Evolutionary conservation across 1,284 basidiomycete species (phyloP).

Genomic region (Tilletia setariae): DNA sequence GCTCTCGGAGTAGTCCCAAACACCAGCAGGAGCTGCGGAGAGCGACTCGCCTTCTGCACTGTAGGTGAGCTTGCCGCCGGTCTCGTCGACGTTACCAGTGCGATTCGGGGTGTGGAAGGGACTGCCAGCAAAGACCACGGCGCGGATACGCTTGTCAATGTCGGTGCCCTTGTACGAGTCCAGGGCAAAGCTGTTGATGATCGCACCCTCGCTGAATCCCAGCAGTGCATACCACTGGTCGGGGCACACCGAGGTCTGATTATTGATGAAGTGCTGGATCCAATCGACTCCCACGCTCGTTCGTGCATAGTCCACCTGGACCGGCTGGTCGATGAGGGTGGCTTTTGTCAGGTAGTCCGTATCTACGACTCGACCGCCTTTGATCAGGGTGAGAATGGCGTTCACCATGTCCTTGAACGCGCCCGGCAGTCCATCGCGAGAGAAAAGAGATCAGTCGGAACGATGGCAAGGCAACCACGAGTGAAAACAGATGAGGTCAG

Average conservation of each 20-base stretch:
- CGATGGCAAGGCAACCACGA: no score
- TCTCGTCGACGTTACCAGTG: constrained; percentile 8
- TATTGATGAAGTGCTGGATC: background rate
- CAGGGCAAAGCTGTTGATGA: background rate
- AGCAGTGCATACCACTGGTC: background rate
- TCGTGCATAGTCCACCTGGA: background rate
- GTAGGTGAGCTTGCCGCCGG: background rate
- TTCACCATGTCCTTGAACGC: background rate
- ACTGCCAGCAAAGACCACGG: background rate
- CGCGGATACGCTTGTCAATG: background rate
- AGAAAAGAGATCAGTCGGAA: no score
- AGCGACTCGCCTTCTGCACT: background rate
- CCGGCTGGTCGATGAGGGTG: background rate
- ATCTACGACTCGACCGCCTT: background rate
- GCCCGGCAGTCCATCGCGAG: background rate
- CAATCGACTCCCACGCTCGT: background rate
- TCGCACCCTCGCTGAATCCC: background rate
- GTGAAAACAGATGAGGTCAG: no score
- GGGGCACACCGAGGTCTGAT: background rate
- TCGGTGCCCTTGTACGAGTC: background rate
- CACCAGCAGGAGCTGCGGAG: background rate
- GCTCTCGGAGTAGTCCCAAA: background rate
- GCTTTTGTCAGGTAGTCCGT: background rate
- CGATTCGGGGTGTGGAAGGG: background rate
- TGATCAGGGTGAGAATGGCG: background rate